phyloP scores from a whole-genome alignment of 2,329 filamentous ascomycete genomes.

The Fusarium temperatum region DNA sequence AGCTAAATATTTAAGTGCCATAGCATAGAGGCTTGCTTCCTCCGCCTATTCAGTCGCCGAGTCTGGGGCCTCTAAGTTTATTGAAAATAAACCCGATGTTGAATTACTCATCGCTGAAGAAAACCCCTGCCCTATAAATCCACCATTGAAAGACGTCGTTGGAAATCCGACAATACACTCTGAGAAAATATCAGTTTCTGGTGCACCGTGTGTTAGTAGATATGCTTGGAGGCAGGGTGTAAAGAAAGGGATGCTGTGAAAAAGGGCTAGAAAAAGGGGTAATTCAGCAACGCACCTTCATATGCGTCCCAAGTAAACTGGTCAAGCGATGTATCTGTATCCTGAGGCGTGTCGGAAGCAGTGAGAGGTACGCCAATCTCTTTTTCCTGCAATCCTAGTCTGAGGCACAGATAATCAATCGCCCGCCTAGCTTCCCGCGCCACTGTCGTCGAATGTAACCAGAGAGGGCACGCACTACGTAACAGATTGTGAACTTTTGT shows the following conservation, averaged over 20 bases:
- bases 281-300: too few species aligned
- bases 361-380: too few species aligned
- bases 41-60: neutral
- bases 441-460: neutral
- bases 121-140: fast-evolving
- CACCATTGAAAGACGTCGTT: fast-evolving
- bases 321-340: neutral
- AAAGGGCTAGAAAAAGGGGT: too few species aligned
- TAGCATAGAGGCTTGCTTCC: neutral
- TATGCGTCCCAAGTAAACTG: too few species aligned
- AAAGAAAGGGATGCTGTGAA: too few species aligned
- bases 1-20: fast-evolving
- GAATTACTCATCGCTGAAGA: fast-evolving
- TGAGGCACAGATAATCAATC: neutral
- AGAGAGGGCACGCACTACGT: neutral
- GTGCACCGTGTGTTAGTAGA: neutral
- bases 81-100: neutral
- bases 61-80: neutral
- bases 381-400: neutral
- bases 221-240: too few species aligned
- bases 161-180: neutral
- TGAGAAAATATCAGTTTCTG: neutral
- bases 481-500: neutral
- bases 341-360: neutral
- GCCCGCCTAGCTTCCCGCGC: neutral